A percentile compares a stretch with the other conserved stretches of the same genome.
Evolutionary conservation across 2,329 filamentous ascomycete species (phyloP).

Genomic region (Apiospora arundinis): DNA sequence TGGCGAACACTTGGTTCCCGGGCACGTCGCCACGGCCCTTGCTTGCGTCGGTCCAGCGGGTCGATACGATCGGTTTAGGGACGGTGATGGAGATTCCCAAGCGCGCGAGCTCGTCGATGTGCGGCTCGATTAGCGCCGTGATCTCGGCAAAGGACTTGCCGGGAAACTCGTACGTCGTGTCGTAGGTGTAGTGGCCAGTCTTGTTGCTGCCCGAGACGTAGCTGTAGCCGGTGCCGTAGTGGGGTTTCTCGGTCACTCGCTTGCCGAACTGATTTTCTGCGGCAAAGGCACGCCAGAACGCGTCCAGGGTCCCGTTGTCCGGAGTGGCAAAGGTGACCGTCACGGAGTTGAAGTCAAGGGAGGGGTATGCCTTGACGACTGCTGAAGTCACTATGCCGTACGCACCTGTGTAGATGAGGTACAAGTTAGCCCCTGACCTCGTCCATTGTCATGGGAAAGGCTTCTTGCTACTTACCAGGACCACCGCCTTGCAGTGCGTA

Average conservation of each 20-base stretch:
- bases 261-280: conserved; percentile 42
- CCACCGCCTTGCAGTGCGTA: conserved; percentile 60
- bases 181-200: conserved; percentile 38
- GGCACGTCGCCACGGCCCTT: conserved; percentile 35
- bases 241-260: conserved; percentile 38
- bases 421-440: conserved; percentile 37
- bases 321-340: conserved; percentile 32
- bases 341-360: conserved; percentile 31
- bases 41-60: conserved; percentile 38
- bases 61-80: conserved; percentile 35
- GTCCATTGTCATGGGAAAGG: background rate
- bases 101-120: conserved; percentile 40
- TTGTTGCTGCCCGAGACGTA: conserved; percentile 39
- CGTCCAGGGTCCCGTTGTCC: conserved; percentile 22
- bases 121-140: conserved; percentile 40
- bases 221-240: conserved; percentile 44
- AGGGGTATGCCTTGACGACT: conserved; percentile 40
- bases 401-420: conserved; percentile 52
- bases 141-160: conserved; percentile 31
- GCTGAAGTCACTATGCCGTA: conserved; percentile 40
- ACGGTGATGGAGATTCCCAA: conserved; percentile 40
- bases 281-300: conserved; percentile 42
- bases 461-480: background rate
- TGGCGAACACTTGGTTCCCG: conserved; percentile 40
- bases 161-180: conserved; percentile 42